phyloP scores from a whole-genome alignment of 2,329 filamentous ascomycete genomes.

The Fusarium camptoceras region DNA sequence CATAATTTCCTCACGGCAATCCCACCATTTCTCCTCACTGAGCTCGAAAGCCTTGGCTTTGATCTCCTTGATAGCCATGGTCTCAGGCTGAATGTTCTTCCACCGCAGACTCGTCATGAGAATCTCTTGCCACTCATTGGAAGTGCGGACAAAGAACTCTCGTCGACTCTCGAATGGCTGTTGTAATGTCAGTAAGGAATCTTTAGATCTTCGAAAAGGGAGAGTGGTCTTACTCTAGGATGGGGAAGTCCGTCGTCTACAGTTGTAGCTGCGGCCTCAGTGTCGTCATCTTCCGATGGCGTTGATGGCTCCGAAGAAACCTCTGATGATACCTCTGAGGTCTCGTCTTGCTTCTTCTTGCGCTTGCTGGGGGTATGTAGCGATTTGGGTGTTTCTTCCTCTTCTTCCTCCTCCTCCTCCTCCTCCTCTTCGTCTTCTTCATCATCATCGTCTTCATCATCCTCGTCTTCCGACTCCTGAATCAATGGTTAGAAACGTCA shows the following conservation, averaged over 20 bases:
- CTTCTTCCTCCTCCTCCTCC: constrained; percentile 64
- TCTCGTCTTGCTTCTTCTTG: constrained; percentile 64
- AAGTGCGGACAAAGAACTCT: constrained; percentile 91
- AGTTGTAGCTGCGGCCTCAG: constrained; percentile 61
- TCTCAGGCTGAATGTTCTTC: constrained; percentile 74
- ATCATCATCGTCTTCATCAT: constrained; percentile 69
- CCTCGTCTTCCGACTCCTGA: constrained; percentile 69
- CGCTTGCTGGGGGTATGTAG: constrained; percentile 65
- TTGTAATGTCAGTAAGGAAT: neutral
- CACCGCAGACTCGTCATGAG: constrained; percentile 80
- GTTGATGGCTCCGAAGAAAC: constrained; percentile 43
- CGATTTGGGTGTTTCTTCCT: constrained; percentile 61
- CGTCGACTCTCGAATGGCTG: constrained; percentile 89
- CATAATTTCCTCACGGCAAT: constrained; percentile 92
- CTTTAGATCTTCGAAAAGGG: neutral
- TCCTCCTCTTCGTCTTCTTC: constrained; percentile 71
- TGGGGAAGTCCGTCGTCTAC: constrained; percentile 83
- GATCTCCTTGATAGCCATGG: constrained; percentile 86
- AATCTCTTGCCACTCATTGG: constrained; percentile 89
- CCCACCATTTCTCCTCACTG: constrained; percentile 99
- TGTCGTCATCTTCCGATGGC: constrained; percentile 58
- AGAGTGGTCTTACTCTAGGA: constrained; percentile 60
- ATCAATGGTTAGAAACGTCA: constrained; percentile 23
- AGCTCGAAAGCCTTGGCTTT: constrained; percentile 90
- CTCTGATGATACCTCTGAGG: constrained; percentile 54